A percentile compares a stretch with the other conserved stretches of the same genome.
phyloP scores from a whole-genome alignment of 768 basidiomycete species.

The Lactifluus echinatus region DNA sequence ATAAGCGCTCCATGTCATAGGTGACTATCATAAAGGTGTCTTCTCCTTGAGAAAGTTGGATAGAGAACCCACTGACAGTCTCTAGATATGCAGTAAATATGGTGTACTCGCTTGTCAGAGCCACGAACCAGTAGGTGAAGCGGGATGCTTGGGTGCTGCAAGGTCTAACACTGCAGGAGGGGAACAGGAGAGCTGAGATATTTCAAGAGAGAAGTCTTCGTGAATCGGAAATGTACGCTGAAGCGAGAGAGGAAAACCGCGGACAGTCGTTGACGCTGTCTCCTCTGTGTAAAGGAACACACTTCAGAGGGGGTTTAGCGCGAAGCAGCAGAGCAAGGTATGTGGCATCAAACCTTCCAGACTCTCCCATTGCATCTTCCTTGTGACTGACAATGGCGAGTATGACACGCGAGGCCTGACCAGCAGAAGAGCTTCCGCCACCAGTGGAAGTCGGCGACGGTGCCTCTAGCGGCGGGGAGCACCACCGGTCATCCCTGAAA shows the following conservation, averaged over 20 bases:
- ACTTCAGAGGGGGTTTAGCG: conserved; percentile 1
- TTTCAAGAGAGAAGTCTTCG: conserved; percentile 8
- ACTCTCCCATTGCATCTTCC: not conserved
- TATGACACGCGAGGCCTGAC: not conserved
- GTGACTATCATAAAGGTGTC: not conserved
- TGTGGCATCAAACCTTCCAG: conserved; percentile 9
- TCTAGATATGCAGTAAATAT: conserved; percentile 5
- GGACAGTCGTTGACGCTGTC: not conserved
- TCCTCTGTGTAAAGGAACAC: conserved; percentile 10
- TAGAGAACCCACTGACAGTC: not conserved
- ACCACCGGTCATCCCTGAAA: not conserved
- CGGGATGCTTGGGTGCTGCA: not conserved
- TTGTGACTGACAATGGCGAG: conserved; percentile 5
- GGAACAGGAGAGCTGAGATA: conserved; percentile 10
- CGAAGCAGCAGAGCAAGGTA: not conserved
- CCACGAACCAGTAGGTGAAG: conserved; percentile 1
- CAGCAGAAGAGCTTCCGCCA: not conserved
- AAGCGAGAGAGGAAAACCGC: conserved; percentile 6
- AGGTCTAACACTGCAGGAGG: not conserved
- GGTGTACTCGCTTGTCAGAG: not conserved
- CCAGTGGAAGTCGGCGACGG: not conserved
- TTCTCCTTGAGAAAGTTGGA: conserved; percentile 6
- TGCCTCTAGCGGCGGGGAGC: not conserved
- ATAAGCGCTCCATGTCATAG: conserved; percentile 11
- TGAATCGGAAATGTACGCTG: conserved; percentile 14